Evolutionary conservation across 306 rosid genomes (phyloP).

Genomic region (Coriaria nepalensis): DNA sequence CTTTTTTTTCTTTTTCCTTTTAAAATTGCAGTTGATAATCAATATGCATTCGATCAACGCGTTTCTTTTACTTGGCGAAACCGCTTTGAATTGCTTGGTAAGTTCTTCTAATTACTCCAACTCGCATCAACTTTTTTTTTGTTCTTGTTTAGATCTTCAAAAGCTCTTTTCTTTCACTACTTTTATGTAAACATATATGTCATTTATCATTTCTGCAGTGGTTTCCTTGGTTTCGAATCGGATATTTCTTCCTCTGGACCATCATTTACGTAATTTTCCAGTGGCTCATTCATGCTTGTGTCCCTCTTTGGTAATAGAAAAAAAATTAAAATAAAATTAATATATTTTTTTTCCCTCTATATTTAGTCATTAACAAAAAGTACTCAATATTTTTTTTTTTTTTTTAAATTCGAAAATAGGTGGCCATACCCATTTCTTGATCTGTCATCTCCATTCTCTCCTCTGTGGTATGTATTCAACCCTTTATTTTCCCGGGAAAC

Average conservation of each 20-base stretch:
- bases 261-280: conserved; percentile 57
- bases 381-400: conserved; percentile 6
- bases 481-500: neutral
- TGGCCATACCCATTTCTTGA: conserved; percentile 99
- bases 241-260: conserved; percentile 91
- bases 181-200: neutral
- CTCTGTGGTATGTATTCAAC: conserved; percentile 48
- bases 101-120: conserved; percentile 17
- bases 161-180: no score
- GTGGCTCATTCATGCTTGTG: conserved; percentile 75
- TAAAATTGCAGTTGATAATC: conserved; percentile 39
- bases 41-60: conserved; percentile 88
- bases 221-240: conserved; percentile 92
- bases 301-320: conserved; percentile 54
- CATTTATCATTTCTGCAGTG: conserved; percentile 21
- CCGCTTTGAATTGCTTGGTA: conserved; percentile 77
- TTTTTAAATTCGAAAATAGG: conserved; percentile 36
- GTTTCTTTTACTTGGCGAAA: conserved; percentile 72
- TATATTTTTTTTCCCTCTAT: neutral
- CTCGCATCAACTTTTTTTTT: neutral
- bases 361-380: conserved; percentile 3
- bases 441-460: conserved; percentile 66
- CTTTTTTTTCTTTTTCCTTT: no score
- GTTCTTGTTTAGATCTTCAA: no score
- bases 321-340: no score